Percentiles rank a stretch among this genome's conserved stretches.
Conservation (phyloP, 805 yeast species). For the Pichia eremophila region DNA sequence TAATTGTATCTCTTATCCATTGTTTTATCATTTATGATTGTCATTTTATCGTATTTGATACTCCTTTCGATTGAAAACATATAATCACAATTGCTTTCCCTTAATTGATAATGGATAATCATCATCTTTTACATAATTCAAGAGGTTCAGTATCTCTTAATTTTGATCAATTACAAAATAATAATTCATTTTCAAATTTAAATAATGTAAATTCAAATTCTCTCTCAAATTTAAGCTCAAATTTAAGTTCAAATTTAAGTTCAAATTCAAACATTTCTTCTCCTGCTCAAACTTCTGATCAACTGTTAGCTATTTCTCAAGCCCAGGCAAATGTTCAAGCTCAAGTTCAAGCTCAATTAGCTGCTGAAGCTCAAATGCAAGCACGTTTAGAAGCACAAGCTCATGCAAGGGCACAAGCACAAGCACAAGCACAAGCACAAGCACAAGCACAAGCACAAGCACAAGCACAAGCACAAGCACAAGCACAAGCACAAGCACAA, state of each 20-base stretch:
- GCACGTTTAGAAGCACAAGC: too few relatives aligned
- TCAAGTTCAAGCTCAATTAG: not conserved
- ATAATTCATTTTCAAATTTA: too few relatives aligned
- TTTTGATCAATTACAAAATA: conserved; percentile 6
- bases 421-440: not conserved
- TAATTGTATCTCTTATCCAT: too few relatives aligned
- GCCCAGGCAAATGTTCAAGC: not conserved
- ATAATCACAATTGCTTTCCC: not conserved
- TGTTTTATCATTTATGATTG: too few relatives aligned
- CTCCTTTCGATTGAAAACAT: too few relatives aligned
- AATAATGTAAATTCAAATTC: too few relatives aligned
- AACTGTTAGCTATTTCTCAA: not conserved
- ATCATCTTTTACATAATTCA: conserved; percentile 9
- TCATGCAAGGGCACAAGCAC: too few relatives aligned
- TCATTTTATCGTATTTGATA: too few relatives aligned
- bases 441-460: not conserved
- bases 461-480: not conserved
- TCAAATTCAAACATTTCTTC: too few relatives aligned
- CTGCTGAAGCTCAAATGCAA: too few relatives aligned
- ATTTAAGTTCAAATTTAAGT: too few relatives aligned
- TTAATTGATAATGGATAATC: not conserved
- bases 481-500: not conserved
- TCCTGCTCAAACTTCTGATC: not conserved
- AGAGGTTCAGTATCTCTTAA: conserved; percentile 8
- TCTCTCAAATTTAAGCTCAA: too few relatives aligned